Evolutionary conservation across 2,329 filamentous ascomycete species (phyloP), one percentile per base, ranked within the genome.

Genomic region (Orbilia brochopaga): DNA sequence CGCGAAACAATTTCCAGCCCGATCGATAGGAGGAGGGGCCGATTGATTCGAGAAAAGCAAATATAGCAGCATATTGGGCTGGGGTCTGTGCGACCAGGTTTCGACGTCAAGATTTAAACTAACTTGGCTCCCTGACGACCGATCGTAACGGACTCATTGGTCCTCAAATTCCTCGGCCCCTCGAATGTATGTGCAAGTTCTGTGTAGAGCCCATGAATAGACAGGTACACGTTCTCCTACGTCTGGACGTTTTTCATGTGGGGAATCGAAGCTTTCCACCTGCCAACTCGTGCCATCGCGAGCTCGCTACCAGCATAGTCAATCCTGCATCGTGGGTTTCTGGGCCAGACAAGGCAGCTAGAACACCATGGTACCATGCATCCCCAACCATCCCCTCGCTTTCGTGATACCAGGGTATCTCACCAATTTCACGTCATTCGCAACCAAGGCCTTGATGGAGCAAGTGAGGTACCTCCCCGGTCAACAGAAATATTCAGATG

Each of bases 261-360:
- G 37, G 48, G 54, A 37, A 62, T 60, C 40, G 30, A 15, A 30
- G 50, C 40, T 35, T 63, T 27, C 51, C 54, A 50, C 58, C 58
- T 63, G 24, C 66, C 55, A 51, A 35, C 30, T 53, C 44, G 17
- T 30, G 50, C 40, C 32, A 55, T 64, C 32, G 21, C 54, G 59
- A 70, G 66, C 54, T 70, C 66, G 66, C 59, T 70, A 70, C 66
- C 66, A 46, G 46, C 59, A 55, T 70, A 64, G 46, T 54, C 35
- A 60, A 58, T 64, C 44, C 51, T 63, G 57, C 24, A 46, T 70
- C 52, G 59, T 54, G 37, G 30, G 57, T 56, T 70, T 70, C 21
- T 53, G 42, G 59, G 53, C 48, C 37, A 19, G 50, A 64, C 37
- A 55, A 60, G 66, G 66, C 54, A 70, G 66, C 24, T 64, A 37